These are phyloP conservation scores for Scutellaria minor DNA, from an alignment of 257 asterid species.

Conservation along the genomic window DNA sequence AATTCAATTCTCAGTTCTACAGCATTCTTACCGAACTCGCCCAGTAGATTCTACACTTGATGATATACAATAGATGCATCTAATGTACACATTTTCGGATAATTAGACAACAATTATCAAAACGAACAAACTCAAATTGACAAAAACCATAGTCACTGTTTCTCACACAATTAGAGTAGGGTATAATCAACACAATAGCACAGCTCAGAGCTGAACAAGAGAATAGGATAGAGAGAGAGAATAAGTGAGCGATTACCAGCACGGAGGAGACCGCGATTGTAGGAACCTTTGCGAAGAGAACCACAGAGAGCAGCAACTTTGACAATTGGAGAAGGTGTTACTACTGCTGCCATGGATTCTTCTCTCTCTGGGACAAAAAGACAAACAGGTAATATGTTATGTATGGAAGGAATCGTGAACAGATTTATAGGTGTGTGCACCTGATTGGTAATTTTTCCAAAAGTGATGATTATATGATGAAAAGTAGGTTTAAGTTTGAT, in stretches of 20 bases:
- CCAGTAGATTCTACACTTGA: background rate
- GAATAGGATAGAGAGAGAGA: background rate
- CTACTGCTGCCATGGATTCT: conserved; percentile 41
- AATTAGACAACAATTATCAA: too few relatives aligned
- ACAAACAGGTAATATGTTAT: background rate
- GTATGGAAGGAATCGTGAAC: too few relatives aligned
- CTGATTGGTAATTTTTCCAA: too few relatives aligned
- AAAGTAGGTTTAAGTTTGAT: too few relatives aligned
- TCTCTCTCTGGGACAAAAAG: conserved; percentile 5
- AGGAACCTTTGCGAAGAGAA: conserved; percentile 71
- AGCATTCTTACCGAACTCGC: background rate
- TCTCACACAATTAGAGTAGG: background rate
- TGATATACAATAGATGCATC: background rate
- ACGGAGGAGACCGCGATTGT: conserved; percentile 63
- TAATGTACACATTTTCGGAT: background rate
- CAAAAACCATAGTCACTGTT: background rate
- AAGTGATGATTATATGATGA: too few relatives aligned
- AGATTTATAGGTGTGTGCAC: too few relatives aligned
- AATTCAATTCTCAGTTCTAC: background rate
- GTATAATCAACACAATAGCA: conserved; percentile 1
- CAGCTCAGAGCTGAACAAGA: background rate
- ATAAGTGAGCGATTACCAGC: conserved; percentile 48
- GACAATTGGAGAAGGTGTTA: conserved; percentile 40
- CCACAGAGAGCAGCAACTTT: conserved; percentile 71
- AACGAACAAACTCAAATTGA: too few relatives aligned